Base-by-base conservation (phyloP, 768 basidiomycete species). In the Mycena vitilis region DNA sequence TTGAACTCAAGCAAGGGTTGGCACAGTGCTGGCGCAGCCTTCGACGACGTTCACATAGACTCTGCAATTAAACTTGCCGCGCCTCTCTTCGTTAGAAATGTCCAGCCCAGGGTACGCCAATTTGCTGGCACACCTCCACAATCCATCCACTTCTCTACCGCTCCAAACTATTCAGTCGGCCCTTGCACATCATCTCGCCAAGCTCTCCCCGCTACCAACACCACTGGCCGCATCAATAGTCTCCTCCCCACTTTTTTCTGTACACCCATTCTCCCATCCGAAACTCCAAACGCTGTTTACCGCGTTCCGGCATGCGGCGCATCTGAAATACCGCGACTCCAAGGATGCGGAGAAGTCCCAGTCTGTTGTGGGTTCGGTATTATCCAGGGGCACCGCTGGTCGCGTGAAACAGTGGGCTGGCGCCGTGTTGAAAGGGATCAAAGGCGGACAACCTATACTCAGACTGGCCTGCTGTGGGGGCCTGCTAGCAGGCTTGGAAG, bases 391-490 rank as follows among this genome's bases (percentile, higher is more conserved):
- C 57, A 63, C 82, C 53, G 78, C 81, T n/a, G 72, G 81, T 34
- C 80, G 82, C 34, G 66, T 88, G 56, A 79, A 78, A 5, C 77
- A 82, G 70, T 93, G 91, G 91, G 77, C 83, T 4, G 72, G 74
- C 15, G 83, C 83, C 20, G 78, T 89, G 2, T 71, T 89, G 38
- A 84, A 83, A 58, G 91, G 91, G 6, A 74, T 91, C 48, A 87
- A 88, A 71, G 91, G 92, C 1, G 91, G 92, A 4, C 85, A 88
- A 70, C 81, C 91, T 0, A 79, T 91, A 20, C 79, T 90, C 12
- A 81, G 89, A 42, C 80, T 94, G 20, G 88, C 88, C 6, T 88
- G 87, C 55, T 87, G 85, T 63, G 86, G 85, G 25, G 93, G 93
- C 0, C 78, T 94, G 18, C 74, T 94, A 37, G 75, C 89, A 15